Conservation (phyloP, 2,329 filamentous ascomycete genomes). For the Thielaviopsis musarum region DNA sequence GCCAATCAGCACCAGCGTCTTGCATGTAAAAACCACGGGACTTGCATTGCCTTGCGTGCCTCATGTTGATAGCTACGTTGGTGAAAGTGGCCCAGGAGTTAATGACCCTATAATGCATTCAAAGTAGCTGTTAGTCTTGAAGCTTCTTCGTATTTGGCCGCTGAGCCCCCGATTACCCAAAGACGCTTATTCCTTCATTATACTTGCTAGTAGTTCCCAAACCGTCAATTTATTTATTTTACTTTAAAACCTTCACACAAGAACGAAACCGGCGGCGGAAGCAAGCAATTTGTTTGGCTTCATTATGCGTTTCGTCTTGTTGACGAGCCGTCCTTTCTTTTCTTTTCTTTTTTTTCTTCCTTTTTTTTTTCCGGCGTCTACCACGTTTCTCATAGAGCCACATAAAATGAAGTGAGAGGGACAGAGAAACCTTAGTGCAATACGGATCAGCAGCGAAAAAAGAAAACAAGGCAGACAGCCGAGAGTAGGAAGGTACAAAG, state of each 20-base stretch:
- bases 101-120: not conserved
- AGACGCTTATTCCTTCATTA: too few species aligned
- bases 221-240: too few species aligned
- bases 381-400: not conserved
- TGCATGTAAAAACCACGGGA: not conserved
- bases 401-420: not conserved
- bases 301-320: not conserved
- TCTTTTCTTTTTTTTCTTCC: not conserved
- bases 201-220: too few species aligned
- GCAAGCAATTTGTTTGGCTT: not conserved
- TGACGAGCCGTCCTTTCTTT: not conserved
- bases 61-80: not conserved
- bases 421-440: not conserved
- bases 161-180: too few species aligned
- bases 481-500: not conserved
- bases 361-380: not conserved
- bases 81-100: not conserved
- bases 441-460: not conserved
- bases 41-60: not conserved
- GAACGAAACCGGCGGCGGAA: not conserved
- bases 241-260: not conserved
- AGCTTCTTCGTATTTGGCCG: too few species aligned
- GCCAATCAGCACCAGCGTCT: not conserved
- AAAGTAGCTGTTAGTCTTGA: too few species aligned
- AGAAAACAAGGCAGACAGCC: not conserved